phyloP scores from a whole-genome alignment of 352 stramenopile genomes.

The Globisporangium mamillatum region DNA sequence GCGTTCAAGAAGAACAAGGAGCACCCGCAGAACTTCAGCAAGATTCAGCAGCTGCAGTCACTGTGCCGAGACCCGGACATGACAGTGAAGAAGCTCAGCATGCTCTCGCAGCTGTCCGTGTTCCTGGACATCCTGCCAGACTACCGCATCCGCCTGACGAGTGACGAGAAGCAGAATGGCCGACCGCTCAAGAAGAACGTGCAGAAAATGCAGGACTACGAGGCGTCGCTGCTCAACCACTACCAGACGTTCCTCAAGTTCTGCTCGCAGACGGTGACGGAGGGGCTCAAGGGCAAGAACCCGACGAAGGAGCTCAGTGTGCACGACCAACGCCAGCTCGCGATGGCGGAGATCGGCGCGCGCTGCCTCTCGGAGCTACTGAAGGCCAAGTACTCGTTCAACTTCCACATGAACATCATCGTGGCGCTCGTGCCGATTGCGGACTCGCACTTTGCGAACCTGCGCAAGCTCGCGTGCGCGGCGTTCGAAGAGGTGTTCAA shows the following conservation, averaged over 20 bases:
- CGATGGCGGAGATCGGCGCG: conserved; percentile 61
- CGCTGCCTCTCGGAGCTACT: conserved; percentile 78
- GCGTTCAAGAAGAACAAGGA: conserved; percentile 87
- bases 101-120: conserved; percentile 93
- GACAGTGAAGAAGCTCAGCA: conserved; percentile 81
- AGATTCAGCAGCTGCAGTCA: conserved; percentile 72
- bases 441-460: conserved; percentile 51
- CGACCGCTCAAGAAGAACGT: conserved; percentile 85
- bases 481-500: conserved; percentile 76
- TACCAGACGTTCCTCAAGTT: conserved; percentile 86
- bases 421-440: conserved; percentile 78
- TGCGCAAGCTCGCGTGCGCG: conserved; percentile 56
- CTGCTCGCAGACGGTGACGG: conserved; percentile 57
- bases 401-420: conserved; percentile 85
- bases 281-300: conserved; percentile 54
- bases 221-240: conserved; percentile 68
- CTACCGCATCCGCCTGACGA: conserved; percentile 92
- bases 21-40: conserved; percentile 73
- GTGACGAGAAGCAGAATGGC: conserved; percentile 81
- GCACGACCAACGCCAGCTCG: conserved; percentile 42
- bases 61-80: conserved; percentile 70
- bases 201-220: conserved; percentile 84
- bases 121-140: conserved; percentile 95
- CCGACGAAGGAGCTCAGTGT: conserved; percentile 35
- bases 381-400: conserved; percentile 84